phyloP scores from a whole-genome alignment of 2,329 filamentous ascomycete species.

The Fusarium torulosum region DNA sequence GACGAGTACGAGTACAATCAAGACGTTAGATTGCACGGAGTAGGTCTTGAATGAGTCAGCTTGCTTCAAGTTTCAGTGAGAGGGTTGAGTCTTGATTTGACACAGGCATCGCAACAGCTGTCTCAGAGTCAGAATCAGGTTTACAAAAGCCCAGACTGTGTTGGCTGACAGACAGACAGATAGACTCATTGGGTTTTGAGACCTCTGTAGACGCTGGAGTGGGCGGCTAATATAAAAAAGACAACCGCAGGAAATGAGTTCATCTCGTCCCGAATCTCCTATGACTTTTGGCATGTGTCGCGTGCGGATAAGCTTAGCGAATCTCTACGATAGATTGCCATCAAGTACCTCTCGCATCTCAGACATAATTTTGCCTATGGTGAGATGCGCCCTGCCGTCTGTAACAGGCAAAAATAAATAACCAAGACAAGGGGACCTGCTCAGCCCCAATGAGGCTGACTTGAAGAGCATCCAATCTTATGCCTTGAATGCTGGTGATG shows the following conservation, averaged over 20 bases:
- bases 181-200: background rate
- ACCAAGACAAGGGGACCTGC: constrained; percentile 13
- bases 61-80: constrained; percentile 25
- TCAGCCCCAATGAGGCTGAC: constrained; percentile 40
- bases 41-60: background rate
- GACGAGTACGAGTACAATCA: background rate
- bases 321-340: background rate
- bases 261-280: constrained; percentile 27
- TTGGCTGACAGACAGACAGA: background rate
- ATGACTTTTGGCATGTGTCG: constrained; percentile 16
- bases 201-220: constrained; percentile 23
- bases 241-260: constrained; percentile 37
- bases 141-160: background rate
- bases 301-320: constrained; percentile 14
- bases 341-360: constrained; percentile 18
- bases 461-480: background rate
- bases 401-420: constrained; percentile 22
- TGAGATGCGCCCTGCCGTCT: constrained; percentile 23
- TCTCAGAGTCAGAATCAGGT: constrained; percentile 30
- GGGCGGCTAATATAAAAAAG: constrained; percentile 36
- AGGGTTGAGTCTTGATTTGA: constrained; percentile 7
- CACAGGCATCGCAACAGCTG: constrained; percentile 11
- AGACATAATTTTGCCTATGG: constrained; percentile 20
- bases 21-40: background rate
- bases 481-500: constrained; percentile 8